Percentiles rank a stretch among this genome's conserved stretches.
Evolutionary conservation across 495 filamentous ascomycete species (phyloP).

Genomic region (Sordaria brevicollis): DNA sequence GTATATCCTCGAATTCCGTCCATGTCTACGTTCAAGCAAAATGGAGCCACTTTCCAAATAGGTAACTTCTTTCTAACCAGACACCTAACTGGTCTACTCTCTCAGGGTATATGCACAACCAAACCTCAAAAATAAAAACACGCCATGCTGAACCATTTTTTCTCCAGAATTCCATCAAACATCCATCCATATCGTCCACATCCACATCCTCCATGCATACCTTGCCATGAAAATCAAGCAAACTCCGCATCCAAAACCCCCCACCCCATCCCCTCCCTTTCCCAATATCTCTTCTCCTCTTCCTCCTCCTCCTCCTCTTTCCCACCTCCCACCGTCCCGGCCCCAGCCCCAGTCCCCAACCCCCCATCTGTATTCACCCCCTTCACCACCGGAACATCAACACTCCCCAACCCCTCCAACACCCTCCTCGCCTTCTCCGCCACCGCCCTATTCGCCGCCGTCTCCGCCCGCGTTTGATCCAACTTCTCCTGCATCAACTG

Average conservation of each 20-base stretch:
- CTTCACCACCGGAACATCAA: conserved; percentile 18
- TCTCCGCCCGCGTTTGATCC: conserved; percentile 63
- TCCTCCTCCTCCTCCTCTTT: conserved; percentile 1
- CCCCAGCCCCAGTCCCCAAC: background rate
- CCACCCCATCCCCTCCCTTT: conserved; percentile 8
- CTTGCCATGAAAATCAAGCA: background rate
- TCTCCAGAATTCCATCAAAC: background rate
- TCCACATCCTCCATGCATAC: background rate
- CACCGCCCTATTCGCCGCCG: conserved; percentile 59
- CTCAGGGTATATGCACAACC: background rate
- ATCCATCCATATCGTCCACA: background rate
- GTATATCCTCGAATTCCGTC: too few species aligned
- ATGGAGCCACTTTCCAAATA: too few species aligned
- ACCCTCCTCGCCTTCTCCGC: conserved; percentile 62
- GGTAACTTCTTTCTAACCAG: too few species aligned
- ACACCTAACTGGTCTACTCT: background rate
- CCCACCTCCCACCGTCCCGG: background rate
- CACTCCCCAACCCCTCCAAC: conserved; percentile 51
- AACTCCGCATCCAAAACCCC: conserved; percentile 9
- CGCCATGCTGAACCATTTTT: background rate
- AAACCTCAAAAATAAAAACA: background rate
- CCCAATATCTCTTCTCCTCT: conserved; percentile 3
- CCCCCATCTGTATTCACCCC: background rate
- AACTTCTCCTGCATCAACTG: conserved; percentile 86
- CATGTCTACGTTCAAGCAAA: too few species aligned